Conservation (phyloP, 2,329 filamentous ascomycete genomes). For the Trichothecium roseum region DNA sequence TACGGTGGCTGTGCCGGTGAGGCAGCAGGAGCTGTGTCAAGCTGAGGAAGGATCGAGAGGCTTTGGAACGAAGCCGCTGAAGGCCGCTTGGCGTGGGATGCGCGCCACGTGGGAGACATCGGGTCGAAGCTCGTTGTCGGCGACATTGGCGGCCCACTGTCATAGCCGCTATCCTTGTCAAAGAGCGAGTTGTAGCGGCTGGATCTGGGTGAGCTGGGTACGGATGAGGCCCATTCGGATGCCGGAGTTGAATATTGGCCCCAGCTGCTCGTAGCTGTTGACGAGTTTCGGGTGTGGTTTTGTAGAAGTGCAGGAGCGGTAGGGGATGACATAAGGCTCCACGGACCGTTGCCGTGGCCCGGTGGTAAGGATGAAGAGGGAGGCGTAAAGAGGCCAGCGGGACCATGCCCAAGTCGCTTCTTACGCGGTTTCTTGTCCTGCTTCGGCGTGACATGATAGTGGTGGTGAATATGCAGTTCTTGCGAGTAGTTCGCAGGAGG, state of each 20-base stretch:
- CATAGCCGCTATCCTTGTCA: slow-evolving; percentile 49
- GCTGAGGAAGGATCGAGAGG: slow-evolving; percentile 6
- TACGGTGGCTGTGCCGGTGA: slow-evolving; percentile 11
- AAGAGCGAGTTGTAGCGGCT: slow-evolving; percentile 67
- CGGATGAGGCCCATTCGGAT: slow-evolving; percentile 62
- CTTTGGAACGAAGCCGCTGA: slow-evolving; percentile 45
- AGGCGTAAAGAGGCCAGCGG: slow-evolving; percentile 51
- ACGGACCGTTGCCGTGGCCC: too few species aligned
- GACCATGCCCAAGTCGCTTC: slow-evolving; percentile 61
- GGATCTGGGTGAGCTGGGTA: slow-evolving; percentile 73
- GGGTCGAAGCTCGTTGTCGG: slow-evolving; percentile 70
- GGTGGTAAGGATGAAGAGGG: slow-evolving; percentile 12
- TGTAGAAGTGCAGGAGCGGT: slow-evolving; percentile 29
- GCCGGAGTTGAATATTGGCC: slow-evolving; percentile 29
- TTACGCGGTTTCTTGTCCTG: slow-evolving; percentile 52
- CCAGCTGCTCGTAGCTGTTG: slow-evolving; percentile 44
- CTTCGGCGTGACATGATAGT: slow-evolving; percentile 67
- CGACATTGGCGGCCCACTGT: slow-evolving; percentile 65
- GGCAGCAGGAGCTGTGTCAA: slow-evolving; percentile 11
- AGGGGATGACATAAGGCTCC: slow-evolving; percentile 14
- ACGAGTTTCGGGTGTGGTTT: slow-evolving; percentile 34
- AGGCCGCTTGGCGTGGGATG: slow-evolving; percentile 41
- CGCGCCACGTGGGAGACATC: slow-evolving; percentile 46
- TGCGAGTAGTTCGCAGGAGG: slow-evolving; percentile 36
- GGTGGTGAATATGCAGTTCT: slow-evolving; percentile 87